Evolutionary conservation across 2,329 filamentous ascomycete genomes (phyloP).

Genomic region (Xylariales sp.): DNA sequence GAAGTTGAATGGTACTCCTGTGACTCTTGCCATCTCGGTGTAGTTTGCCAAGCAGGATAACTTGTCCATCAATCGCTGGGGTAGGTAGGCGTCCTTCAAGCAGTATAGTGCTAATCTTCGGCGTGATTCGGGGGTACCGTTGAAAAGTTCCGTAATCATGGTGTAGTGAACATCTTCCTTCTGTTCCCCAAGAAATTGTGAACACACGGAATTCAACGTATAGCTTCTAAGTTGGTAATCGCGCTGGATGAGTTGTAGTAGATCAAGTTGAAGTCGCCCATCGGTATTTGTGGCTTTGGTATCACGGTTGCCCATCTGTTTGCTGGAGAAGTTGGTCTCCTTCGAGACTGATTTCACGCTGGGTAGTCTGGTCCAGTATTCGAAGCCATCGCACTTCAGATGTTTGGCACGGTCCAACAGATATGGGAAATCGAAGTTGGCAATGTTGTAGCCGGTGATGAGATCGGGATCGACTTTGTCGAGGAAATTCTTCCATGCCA

Average conservation of each 20-base stretch:
- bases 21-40: constrained; percentile 99
- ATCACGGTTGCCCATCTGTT: constrained; percentile 96
- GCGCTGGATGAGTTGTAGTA: constrained; percentile 90
- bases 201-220: constrained; percentile 91
- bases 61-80: constrained; percentile 93
- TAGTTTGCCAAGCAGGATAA: constrained; percentile 98
- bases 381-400: constrained; percentile 74
- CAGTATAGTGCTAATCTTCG: constrained; percentile 92
- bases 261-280: constrained; percentile 84
- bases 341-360: constrained; percentile 66
- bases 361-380: constrained; percentile 80
- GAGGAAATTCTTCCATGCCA: constrained; percentile 85
- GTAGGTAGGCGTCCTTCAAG: constrained; percentile 93
- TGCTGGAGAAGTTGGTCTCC: constrained; percentile 87
- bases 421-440: constrained; percentile 98
- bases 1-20: constrained; percentile 95
- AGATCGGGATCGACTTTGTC: constrained; percentile 91
- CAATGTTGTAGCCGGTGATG: constrained; percentile 97
- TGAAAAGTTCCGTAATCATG: constrained; percentile 98
- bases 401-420: constrained; percentile 82
- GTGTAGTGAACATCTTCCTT: constrained; percentile 99
- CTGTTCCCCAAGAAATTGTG: constrained; percentile 92
- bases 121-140: constrained; percentile 89
- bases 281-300: constrained; percentile 94
- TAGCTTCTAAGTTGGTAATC: constrained; percentile 96